These are phyloP conservation scores for Coffea canephora DNA, from an alignment of 257 asterid species.

Conservation along the genomic window DNA sequence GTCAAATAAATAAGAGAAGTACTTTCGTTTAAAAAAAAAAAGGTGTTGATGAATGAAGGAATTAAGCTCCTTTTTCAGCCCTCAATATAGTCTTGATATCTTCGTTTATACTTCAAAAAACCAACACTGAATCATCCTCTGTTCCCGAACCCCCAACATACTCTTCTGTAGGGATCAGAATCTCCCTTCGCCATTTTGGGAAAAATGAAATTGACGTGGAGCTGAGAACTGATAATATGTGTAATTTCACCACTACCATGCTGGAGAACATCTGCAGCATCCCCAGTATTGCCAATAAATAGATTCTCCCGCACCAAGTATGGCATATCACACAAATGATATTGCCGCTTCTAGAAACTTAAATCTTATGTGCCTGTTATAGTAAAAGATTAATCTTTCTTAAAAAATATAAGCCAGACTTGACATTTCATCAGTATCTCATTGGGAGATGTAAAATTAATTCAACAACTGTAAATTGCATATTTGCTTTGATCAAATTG, in stretches of 20 bases:
- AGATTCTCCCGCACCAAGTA: slow-evolving; percentile 79
- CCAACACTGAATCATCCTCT: slow-evolving; percentile 43
- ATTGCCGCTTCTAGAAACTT: background rate
- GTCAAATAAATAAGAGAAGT: too few species aligned
- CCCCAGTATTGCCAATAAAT: slow-evolving; percentile 77
- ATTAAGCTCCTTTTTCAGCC: too few species aligned
- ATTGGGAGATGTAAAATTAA: background rate
- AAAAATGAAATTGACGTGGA: slow-evolving; percentile 85
- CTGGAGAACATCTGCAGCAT: slow-evolving; percentile 94
- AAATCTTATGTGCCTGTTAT: slow-evolving; percentile 9
- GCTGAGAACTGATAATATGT: slow-evolving; percentile 74
- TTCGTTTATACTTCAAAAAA: too few species aligned
- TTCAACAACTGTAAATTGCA: background rate
- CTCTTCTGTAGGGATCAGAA: slow-evolving; percentile 67
- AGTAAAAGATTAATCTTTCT: background rate
- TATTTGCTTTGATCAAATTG: background rate
- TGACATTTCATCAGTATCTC: background rate
- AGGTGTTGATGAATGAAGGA: too few species aligned
- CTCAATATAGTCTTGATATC: too few species aligned
- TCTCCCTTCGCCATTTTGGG: slow-evolving; percentile 80
- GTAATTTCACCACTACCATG: slow-evolving; percentile 72
- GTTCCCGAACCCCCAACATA: slow-evolving; percentile 55
- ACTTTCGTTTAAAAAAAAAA: too few species aligned
- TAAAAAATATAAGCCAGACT: background rate
- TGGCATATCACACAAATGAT: slow-evolving; percentile 51